phyloP scores from a whole-genome alignment of 202 grass and related monocot species.

The Zizania palustris region DNA sequence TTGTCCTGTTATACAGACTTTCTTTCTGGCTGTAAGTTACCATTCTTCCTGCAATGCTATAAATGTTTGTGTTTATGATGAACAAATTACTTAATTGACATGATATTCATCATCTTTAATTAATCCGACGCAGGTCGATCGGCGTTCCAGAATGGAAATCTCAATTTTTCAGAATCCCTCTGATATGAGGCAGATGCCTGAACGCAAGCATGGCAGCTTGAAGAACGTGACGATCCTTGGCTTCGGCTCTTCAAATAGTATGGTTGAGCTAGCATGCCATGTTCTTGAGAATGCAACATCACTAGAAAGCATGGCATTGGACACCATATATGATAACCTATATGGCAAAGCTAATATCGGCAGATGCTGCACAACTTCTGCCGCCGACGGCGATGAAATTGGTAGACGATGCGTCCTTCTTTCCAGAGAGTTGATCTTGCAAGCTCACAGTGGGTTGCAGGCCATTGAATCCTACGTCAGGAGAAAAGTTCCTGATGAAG shows the following conservation, averaged over 20 bases:
- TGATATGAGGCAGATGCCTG: neutral
- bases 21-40: neutral
- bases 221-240: neutral
- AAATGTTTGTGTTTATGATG: neutral
- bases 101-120: neutral
- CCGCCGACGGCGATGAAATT: too few species aligned
- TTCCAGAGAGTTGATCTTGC: too few species aligned
- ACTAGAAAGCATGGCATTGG: neutral
- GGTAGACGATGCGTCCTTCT: too few species aligned
- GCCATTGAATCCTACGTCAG: too few species aligned
- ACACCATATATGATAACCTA: neutral
- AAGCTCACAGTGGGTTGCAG: too few species aligned
- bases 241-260: neutral
- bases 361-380: too few species aligned
- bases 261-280: neutral
- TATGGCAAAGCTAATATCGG: too few species aligned
- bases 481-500: too few species aligned
- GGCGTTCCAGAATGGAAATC: neutral
- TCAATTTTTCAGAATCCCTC: neutral
- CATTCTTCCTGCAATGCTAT: neutral
- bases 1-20: conserved; percentile 22
- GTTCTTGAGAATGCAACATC: neutral
- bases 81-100: neutral
- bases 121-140: neutral
- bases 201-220: neutral